These are phyloP conservation scores for Fusarium nodosum DNA, from an alignment of 2,329 filamentous ascomycete genomes.

Conservation along the genomic window DNA sequence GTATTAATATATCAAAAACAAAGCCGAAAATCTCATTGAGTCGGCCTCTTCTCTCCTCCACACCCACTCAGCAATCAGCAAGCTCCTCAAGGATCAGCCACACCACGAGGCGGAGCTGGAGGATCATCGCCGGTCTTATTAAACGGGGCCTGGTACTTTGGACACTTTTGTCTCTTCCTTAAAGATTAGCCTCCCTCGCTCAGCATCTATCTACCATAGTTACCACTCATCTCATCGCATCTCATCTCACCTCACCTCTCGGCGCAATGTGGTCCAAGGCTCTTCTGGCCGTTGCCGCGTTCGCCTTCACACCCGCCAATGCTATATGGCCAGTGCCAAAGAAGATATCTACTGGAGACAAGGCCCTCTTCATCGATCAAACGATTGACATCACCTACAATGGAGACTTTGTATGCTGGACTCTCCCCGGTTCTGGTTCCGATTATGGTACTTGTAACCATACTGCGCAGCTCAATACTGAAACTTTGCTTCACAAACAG, in stretches of 20 bases:
- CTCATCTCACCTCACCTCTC: conserved; percentile 1
- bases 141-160: conserved; percentile 37
- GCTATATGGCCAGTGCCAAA: conserved; percentile 72
- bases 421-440: conserved; percentile 51
- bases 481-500: conserved; percentile 58
- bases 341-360: conserved; percentile 64
- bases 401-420: conserved; percentile 67
- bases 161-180: conserved; percentile 14
- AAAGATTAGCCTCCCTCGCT: conserved; percentile 4
- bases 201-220: background rate
- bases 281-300: conserved; percentile 57
- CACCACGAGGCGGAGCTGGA: conserved; percentile 32
- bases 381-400: conserved; percentile 70
- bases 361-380: conserved; percentile 66
- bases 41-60: conserved; percentile 15
- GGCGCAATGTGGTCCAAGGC: conserved; percentile 51
- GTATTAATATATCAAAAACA: conserved; percentile 28
- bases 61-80: conserved; percentile 2
- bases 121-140: conserved; percentile 44
- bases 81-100: conserved; percentile 18
- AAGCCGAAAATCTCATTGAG: conserved; percentile 13
- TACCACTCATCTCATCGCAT: conserved; percentile 6
- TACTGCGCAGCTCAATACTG: conserved; percentile 46
- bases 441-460: conserved; percentile 41
- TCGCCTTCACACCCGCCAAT: conserved; percentile 58